These are phyloP conservation scores for Thoreauomyces humboldtii DNA, from an alignment of 192 early-diverging fungal species.

Conservation along the genomic window DNA sequence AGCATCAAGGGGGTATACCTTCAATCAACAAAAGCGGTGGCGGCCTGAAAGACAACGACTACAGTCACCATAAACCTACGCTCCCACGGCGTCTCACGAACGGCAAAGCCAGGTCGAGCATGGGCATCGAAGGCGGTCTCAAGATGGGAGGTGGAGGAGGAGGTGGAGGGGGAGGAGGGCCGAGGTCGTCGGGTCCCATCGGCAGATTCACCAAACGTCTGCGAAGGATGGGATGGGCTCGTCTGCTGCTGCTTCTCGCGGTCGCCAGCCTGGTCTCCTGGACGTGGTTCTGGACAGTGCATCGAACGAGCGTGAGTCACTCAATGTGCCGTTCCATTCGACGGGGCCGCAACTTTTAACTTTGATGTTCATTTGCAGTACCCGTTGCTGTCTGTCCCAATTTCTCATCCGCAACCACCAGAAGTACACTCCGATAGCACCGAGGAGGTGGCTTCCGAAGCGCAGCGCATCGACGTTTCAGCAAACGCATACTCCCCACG, in stretches of 20 bases:
- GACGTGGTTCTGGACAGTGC: neutral
- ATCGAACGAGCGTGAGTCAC: neutral
- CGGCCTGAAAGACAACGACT: too few species aligned
- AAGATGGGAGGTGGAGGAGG: neutral
- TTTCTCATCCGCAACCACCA: neutral
- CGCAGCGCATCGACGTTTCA: neutral
- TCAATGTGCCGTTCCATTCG: neutral
- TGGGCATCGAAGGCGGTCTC: too few species aligned
- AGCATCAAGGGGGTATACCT: too few species aligned
- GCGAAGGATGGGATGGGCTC: neutral
- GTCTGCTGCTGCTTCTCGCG: neutral
- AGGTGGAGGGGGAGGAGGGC: neutral
- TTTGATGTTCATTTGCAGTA: too few species aligned
- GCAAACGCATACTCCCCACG: neutral
- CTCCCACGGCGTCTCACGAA: too few species aligned
- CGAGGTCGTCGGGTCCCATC: neutral
- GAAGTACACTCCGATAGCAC: neutral
- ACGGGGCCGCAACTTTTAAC: neutral
- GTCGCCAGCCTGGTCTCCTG: neutral
- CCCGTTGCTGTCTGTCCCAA: too few species aligned
- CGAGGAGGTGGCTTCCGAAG: neutral
- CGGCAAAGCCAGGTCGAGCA: too few species aligned
- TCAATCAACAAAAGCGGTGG: too few species aligned
- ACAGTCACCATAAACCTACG: too few species aligned
- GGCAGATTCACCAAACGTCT: neutral